phyloP scores from a whole-genome alignment of 352 stramenopile genomes.

The Phytopythium litorale region DNA sequence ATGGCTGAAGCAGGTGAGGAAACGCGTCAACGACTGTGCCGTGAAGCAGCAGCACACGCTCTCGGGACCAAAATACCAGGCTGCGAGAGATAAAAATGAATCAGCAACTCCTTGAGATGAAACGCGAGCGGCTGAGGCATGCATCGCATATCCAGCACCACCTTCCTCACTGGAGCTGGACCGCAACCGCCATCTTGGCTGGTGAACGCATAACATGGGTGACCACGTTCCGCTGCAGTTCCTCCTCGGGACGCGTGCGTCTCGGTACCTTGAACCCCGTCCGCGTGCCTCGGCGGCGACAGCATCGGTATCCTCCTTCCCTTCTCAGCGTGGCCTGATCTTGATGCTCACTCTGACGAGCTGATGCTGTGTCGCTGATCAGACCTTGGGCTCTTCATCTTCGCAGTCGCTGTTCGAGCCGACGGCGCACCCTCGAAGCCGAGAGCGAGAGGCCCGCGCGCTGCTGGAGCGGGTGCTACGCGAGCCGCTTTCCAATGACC shows the following conservation, averaged over 20 bases:
- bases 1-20: not conserved
- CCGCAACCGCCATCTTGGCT: too few species aligned
- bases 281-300: not conserved
- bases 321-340: not conserved
- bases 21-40: not conserved
- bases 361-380: not conserved
- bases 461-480: slow-evolving; percentile 7
- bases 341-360: not conserved
- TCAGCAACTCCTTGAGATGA: not conserved
- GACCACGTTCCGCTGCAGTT: slow-evolving; percentile 68
- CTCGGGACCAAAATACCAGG: not conserved
- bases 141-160: not conserved
- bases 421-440: slow-evolving; percentile 11
- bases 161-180: not conserved
- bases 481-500: not conserved
- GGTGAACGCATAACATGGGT: slow-evolving; percentile 21
- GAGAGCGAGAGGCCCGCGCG: slow-evolving; percentile 14
- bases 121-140: not conserved
- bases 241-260: slow-evolving; percentile 45
- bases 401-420: not conserved
- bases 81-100: not conserved
- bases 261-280: slow-evolving; percentile 23
- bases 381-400: not conserved
- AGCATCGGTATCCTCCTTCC: not conserved
- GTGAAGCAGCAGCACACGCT: not conserved